phyloP scores from a whole-genome alignment of 2,329 filamentous ascomycete genomes.

The Paramyrothecium sp. region DNA sequence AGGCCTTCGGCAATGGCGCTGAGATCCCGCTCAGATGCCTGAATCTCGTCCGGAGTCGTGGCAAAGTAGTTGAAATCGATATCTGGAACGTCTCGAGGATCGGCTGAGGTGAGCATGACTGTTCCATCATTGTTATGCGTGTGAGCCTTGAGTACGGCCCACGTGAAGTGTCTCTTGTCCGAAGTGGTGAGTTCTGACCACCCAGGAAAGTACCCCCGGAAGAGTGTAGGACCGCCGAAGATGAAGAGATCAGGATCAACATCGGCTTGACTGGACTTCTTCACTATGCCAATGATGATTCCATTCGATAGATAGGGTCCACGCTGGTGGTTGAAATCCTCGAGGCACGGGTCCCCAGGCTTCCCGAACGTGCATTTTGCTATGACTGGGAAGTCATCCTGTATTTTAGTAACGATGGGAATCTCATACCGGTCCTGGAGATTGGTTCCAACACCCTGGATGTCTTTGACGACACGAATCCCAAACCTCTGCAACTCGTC shows the following conservation, averaged over 20 bases:
- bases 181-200: constrained; percentile 44
- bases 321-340: constrained; percentile 15
- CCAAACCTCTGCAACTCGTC: constrained; percentile 35
- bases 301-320: constrained; percentile 44
- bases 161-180: constrained; percentile 39
- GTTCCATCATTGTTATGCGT: constrained; percentile 58
- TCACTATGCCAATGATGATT: constrained; percentile 46
- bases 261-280: constrained; percentile 33
- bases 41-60: too few relatives aligned
- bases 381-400: not conserved
- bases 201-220: constrained; percentile 55
- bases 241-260: constrained; percentile 53
- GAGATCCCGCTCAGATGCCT: not conserved
- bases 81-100: constrained; percentile 60
- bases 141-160: constrained; percentile 43
- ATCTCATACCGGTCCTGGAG: constrained; percentile 25
- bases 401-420: not conserved
- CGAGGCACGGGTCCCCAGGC: constrained; percentile 13
- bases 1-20: not conserved
- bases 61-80: constrained; percentile 62
- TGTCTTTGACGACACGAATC: constrained; percentile 52
- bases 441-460: constrained; percentile 63
- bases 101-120: constrained; percentile 55
- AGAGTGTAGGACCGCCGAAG: constrained; percentile 52
- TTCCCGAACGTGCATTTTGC: not conserved